Evolutionary conservation across 1,284 basidiomycete species (phyloP).

Genomic region (Ganoderma multipileum): DNA sequence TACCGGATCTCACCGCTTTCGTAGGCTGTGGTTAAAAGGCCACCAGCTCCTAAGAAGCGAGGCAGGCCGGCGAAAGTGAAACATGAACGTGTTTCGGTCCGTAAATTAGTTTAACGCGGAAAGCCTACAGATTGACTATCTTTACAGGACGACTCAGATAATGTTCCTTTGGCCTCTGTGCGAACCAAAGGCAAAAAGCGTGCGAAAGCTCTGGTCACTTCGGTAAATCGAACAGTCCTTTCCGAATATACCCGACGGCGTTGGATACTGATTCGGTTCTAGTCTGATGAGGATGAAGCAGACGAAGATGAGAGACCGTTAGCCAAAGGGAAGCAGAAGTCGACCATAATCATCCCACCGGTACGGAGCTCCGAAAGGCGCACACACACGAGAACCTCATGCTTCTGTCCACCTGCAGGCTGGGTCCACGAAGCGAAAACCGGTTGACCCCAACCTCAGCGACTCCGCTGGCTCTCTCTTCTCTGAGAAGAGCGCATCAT

Average conservation of each 20-base stretch:
- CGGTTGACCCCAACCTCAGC: neutral
- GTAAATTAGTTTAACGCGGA: neutral
- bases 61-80: slow-evolving; percentile 10
- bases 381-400: neutral
- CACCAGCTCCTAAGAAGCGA: slow-evolving; percentile 14
- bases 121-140: neutral
- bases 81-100: slow-evolving; percentile 2
- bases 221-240: slow-evolving; percentile 8
- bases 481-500: slow-evolving; percentile 27
- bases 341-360: neutral
- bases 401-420: neutral
- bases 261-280: neutral
- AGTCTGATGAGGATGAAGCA: slow-evolving; percentile 19
- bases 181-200: slow-evolving; percentile 24
- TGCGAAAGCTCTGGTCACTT: neutral
- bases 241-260: neutral
- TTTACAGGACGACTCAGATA: slow-evolving; percentile 15
- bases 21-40: slow-evolving; percentile 5
- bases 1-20: neutral
- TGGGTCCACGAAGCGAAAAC: neutral
- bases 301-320: slow-evolving; percentile 21
- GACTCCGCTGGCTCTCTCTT: slow-evolving; percentile 33
- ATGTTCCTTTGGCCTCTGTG: slow-evolving; percentile 14
- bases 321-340: slow-evolving; percentile 14
- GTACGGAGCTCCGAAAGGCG: neutral